Percentiles rank a stretch among this genome's conserved stretches.
phyloP scores from a whole-genome alignment of 2,329 filamentous ascomycete species.

The Dendryphion nanum region DNA sequence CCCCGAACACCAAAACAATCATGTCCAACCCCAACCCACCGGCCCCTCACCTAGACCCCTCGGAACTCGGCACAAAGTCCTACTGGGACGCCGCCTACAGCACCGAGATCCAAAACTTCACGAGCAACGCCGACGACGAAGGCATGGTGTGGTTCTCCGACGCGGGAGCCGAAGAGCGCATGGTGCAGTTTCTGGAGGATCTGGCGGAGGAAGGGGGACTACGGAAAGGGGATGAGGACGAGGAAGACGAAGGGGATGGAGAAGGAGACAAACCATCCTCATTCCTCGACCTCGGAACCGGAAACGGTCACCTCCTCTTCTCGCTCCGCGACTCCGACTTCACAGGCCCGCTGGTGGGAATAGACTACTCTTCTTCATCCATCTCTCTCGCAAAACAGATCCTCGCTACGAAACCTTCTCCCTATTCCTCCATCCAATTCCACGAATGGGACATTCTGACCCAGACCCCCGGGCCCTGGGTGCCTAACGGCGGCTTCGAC shows the following conservation, averaged over 20 bases:
- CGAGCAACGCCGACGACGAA: constrained; percentile 70
- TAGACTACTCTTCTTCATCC: constrained; percentile 81
- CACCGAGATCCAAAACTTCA: constrained; percentile 69
- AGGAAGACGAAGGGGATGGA: constrained; percentile 17
- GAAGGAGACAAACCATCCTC: background rate
- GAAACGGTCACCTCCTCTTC: constrained; percentile 90
- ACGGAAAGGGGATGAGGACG: constrained; percentile 28
- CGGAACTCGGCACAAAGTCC: constrained; percentile 76
- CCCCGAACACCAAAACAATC: background rate
- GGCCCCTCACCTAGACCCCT: constrained; percentile 63
- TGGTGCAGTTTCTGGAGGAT: constrained; percentile 60
- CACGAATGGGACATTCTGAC: constrained; percentile 53
- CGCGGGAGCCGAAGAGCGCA: constrained; percentile 79
- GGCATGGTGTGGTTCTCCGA: constrained; percentile 98
- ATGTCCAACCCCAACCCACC: constrained; percentile 1
- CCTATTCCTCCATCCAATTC: constrained; percentile 46
- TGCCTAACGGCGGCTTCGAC: constrained; percentile 67
- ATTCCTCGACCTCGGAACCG: constrained; percentile 87
- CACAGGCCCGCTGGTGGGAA: constrained; percentile 70
- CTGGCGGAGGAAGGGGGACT: constrained; percentile 54
- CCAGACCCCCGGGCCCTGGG: constrained; percentile 52
- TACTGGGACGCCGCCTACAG: constrained; percentile 66
- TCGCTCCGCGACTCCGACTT: constrained; percentile 70
- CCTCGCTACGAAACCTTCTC: constrained; percentile 25
- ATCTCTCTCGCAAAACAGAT: constrained; percentile 72